Evolutionary conservation across 2,329 filamentous ascomycete species (phyloP), one percentile per base, ranked within the genome.

Genomic region (Fusarium sp.): DNA sequence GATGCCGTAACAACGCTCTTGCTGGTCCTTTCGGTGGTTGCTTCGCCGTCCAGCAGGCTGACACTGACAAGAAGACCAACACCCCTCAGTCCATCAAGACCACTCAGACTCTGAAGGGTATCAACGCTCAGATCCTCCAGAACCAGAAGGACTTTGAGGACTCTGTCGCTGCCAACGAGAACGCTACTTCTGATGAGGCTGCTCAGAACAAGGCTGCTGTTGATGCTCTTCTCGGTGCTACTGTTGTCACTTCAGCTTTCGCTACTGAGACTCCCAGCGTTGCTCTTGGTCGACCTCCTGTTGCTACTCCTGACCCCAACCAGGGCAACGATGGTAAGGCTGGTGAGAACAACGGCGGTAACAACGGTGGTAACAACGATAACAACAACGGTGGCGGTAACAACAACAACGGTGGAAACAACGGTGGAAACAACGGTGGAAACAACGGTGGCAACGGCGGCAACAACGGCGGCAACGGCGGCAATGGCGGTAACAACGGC

Each of bases 21-120:
- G 85, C 85, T 11, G 85, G 86, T 6, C 85, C 85, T 13, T 89
- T 89, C 57, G 84, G 85, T 38, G 83, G 86, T 51, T 89, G 87
- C 77, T 84, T 89, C 74, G 78, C 86, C 3, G 82, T 88, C 18
- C 83, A 88, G 75, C 87, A 89, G 72, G 77, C 78, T 31, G 86
- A 88, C 23, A 65, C 72, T 2, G 70, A 75, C 0, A 60, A 81
- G 45, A 81, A 75, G 49, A 74, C 73, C 57, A 86, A 86, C 77
- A 80, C 77, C 1, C 77, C 83, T 4, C 73, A 78, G 47, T 79
- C 77, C 50, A 84, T 89, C 71, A 59, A 72, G 7, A 88, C 86
- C 0, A 75, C 74, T 0, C 79, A 85, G 65, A 81, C 77, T 2
- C 76, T 86, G 8, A 76, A 83, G 3, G 80, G 74, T 16, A 80